Evolutionary conservation across 2,329 filamentous ascomycete genomes (phyloP).

Genomic region (Fusarium tuaranense): DNA sequence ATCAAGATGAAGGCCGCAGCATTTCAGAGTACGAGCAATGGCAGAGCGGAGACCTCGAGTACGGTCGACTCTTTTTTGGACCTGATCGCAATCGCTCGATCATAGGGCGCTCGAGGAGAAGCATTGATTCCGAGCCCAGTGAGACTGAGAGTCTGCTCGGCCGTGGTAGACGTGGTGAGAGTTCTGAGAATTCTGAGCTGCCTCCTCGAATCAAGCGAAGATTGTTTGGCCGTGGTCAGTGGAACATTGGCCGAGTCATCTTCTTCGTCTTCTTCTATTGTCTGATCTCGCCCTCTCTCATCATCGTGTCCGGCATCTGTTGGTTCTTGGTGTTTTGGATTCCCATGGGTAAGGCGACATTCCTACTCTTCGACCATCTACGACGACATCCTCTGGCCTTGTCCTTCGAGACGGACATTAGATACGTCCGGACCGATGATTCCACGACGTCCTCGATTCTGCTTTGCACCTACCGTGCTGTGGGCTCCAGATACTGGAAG

Average conservation of each 20-base stretch:
- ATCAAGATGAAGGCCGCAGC: slow-evolving; percentile 93
- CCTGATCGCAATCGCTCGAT: slow-evolving; percentile 83
- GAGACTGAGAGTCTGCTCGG: slow-evolving; percentile 93
- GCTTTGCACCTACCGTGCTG: slow-evolving; percentile 95
- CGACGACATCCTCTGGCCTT: slow-evolving; percentile 92
- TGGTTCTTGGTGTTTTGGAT: slow-evolving; percentile 99
- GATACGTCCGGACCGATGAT: slow-evolving; percentile 77
- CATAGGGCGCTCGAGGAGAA: slow-evolving; percentile 86
- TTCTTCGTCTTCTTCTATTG: slow-evolving; percentile 98
- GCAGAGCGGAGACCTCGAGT: slow-evolving; percentile 97
- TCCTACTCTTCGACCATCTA: slow-evolving; percentile 90
- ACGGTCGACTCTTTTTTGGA: slow-evolving; percentile 95
- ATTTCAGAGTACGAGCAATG: slow-evolving; percentile 99
- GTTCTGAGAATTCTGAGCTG: slow-evolving; percentile 40
- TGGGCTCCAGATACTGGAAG: slow-evolving; percentile 97
- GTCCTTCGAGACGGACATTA: slow-evolving; percentile 89
- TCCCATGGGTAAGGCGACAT: slow-evolving; percentile 96
- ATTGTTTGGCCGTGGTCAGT: slow-evolving; percentile 93
- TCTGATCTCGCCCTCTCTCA: slow-evolving; percentile 85
- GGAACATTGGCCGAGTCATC: slow-evolving; percentile 93
- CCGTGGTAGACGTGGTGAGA: slow-evolving; percentile 64
- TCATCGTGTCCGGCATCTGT: slow-evolving; percentile 88
- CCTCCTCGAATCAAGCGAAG: slow-evolving; percentile 75
- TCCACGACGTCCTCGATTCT: slow-evolving; percentile 86
- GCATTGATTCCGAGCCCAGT: slow-evolving; percentile 84